Conservation (phyloP, 1,284 basidiomycete species). For the Termitomyces sp. region DNA sequence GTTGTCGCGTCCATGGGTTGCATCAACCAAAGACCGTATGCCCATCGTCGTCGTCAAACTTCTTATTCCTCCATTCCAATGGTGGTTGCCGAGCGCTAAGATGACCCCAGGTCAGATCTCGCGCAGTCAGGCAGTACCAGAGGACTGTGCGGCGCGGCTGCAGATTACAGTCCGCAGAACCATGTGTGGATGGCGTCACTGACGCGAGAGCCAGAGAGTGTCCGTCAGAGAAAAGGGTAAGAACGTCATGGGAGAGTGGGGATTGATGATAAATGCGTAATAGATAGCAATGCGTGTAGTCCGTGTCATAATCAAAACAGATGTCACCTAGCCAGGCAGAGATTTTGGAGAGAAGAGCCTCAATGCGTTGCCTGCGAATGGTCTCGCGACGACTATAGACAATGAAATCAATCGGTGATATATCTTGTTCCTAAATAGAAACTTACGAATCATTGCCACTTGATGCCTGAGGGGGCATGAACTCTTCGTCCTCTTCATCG, state of each 20-base stretch:
- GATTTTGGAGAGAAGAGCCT: slow-evolving; percentile 35
- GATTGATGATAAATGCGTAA: slow-evolving; percentile 30
- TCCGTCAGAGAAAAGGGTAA: slow-evolving; percentile 17
- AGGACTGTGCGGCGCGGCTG: slow-evolving; percentile 48
- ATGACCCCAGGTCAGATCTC: slow-evolving; percentile 34
- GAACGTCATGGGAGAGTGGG: slow-evolving; percentile 17
- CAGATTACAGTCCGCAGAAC: slow-evolving; percentile 28
- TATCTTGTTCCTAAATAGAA: neutral
- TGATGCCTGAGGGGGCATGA: slow-evolving; percentile 45
- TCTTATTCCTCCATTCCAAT: slow-evolving; percentile 22
- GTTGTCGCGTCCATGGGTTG: slow-evolving; percentile 46
- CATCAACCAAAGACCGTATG: slow-evolving; percentile 38
- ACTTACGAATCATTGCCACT: slow-evolving; percentile 47
- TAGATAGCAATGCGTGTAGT: slow-evolving; percentile 46
- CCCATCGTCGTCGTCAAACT: slow-evolving; percentile 41
- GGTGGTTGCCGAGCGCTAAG: slow-evolving; percentile 16
- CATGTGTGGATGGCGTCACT: slow-evolving; percentile 29
- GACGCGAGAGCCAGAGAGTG: slow-evolving; percentile 31
- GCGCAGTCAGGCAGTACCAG: slow-evolving; percentile 16
- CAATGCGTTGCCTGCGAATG: slow-evolving; percentile 80
- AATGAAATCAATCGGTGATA: slow-evolving; percentile 1
- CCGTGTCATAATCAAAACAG: slow-evolving; percentile 47
- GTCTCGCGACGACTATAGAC: slow-evolving; percentile 64
- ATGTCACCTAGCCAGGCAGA: slow-evolving; percentile 48
- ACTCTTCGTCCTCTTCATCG: slow-evolving; percentile 61